A percentile compares a stretch with the other conserved stretches of the same genome.
Conservation (phyloP, 2,329 filamentous ascomycete genomes). For the Clonostachys rhizophaga region DNA sequence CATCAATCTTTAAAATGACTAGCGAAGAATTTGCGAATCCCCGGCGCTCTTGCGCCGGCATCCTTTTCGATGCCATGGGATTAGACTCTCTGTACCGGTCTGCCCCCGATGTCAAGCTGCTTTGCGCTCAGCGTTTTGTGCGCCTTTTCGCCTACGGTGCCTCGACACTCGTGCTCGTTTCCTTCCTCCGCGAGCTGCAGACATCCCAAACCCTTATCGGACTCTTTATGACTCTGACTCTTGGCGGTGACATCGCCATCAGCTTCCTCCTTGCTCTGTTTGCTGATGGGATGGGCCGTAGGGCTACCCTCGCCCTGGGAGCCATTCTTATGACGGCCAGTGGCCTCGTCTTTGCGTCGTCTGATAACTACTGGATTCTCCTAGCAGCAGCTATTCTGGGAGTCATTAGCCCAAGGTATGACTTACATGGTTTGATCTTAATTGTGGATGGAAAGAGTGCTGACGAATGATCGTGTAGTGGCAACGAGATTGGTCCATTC, state of each 20-base stretch:
- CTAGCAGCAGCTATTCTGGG: conserved; percentile 53
- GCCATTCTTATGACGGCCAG: conserved; percentile 50
- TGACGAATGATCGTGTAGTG: conserved; percentile 25
- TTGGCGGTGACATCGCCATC: conserved; percentile 54
- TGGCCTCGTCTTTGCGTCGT: conserved; percentile 49
- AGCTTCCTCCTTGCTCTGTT: conserved; percentile 54
- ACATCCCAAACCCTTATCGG: conserved; percentile 49
- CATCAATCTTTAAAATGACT: no score
- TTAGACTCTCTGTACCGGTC: no score
- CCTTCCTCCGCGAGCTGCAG: conserved; percentile 45
- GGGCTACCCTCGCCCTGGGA: conserved; percentile 46
- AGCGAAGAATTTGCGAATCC: no score
- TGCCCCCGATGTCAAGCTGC: conserved; percentile 45
- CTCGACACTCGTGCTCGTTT: conserved; percentile 52
- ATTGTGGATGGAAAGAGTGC: no score
- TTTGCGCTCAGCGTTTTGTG: conserved; percentile 54
- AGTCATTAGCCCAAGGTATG: conserved; percentile 49
- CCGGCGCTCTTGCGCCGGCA: no score
- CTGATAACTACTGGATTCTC: conserved; percentile 51
- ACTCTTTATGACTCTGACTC: conserved; percentile 61
- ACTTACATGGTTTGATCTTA: no score
- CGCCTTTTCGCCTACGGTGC: conserved; percentile 60
- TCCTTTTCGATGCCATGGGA: no score
- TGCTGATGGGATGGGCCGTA: conserved; percentile 52
- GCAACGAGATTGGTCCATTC: conserved; percentile 61